Conservation (phyloP, 2,329 filamentous ascomycete species). For the Cladosporium oxysporum region DNA sequence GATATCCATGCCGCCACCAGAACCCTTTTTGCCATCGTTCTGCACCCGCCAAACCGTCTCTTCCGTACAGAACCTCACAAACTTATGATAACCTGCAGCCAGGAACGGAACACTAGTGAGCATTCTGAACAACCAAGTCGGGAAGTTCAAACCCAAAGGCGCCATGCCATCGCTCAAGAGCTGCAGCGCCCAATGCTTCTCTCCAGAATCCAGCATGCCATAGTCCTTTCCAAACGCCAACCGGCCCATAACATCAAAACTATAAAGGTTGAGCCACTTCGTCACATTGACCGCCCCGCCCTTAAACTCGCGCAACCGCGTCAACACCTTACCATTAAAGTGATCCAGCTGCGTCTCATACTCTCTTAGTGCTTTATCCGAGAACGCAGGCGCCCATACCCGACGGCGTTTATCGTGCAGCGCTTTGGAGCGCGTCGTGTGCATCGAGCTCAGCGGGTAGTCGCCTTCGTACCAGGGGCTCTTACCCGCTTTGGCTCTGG, state of each 20-base stretch:
- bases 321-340: constrained; percentile 41
- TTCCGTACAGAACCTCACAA: constrained; percentile 40
- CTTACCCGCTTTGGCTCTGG: constrained; percentile 43
- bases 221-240: constrained; percentile 48
- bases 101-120: constrained; percentile 36
- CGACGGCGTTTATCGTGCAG: constrained; percentile 43
- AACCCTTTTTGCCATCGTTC: constrained; percentile 26
- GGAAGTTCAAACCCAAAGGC: constrained; percentile 28
- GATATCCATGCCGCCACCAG: constrained; percentile 28
- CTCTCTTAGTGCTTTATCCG: constrained; percentile 43
- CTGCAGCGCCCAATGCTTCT: constrained; percentile 40
- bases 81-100: constrained; percentile 36
- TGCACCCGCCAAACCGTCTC: constrained; percentile 38
- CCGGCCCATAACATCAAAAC: constrained; percentile 49
- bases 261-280: constrained; percentile 46
- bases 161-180: constrained; percentile 40
- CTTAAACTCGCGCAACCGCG: constrained; percentile 31
- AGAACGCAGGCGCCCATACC: constrained; percentile 47
- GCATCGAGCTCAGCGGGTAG: constrained; percentile 40
- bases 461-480: constrained; percentile 44
- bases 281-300: constrained; percentile 40
- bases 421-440: constrained; percentile 40
- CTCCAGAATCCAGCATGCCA: constrained; percentile 40
- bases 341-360: constrained; percentile 43
- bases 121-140: constrained; percentile 39